Conservation (phyloP, 179 eudicot genomes). For the Pouteria campechiana region DNA sequence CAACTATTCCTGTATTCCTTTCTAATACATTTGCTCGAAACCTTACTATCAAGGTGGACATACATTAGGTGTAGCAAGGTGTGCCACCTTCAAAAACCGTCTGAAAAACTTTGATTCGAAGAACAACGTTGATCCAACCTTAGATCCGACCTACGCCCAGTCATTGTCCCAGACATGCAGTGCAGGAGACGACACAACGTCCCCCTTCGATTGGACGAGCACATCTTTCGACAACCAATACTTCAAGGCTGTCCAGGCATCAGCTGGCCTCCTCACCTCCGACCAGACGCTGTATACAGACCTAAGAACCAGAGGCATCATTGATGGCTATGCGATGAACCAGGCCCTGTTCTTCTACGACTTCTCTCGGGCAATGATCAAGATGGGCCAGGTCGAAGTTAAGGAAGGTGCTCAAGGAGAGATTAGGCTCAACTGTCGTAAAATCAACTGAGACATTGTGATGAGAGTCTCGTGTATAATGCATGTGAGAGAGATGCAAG, state of each 20-base stretch:
- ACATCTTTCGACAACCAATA: slow-evolving; percentile 57
- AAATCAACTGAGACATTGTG: slow-evolving; percentile 46
- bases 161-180: slow-evolving; percentile 43
- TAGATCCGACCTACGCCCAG: slow-evolving; percentile 41
- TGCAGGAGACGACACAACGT: slow-evolving; percentile 59
- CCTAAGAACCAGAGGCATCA: slow-evolving; percentile 36
- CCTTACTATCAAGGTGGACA: slow-evolving; percentile 44
- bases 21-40: slow-evolving; percentile 24
- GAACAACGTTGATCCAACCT: slow-evolving; percentile 34
- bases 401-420: slow-evolving; percentile 53
- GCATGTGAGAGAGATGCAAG: no score
- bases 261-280: slow-evolving; percentile 49
- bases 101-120: slow-evolving; percentile 32
- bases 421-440: slow-evolving; percentile 46
- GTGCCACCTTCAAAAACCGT: slow-evolving; percentile 67
- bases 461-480: no score
- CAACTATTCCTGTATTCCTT: no score
- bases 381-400: slow-evolving; percentile 67
- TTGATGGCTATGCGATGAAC: slow-evolving; percentile 56
- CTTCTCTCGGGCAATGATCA: slow-evolving; percentile 67
- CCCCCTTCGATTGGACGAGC: slow-evolving; percentile 49
- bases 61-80: slow-evolving; percentile 87
- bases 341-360: slow-evolving; percentile 69
- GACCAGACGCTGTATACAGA: slow-evolving; percentile 65
- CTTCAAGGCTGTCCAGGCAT: slow-evolving; percentile 31